Evolutionary conservation across 2,329 filamentous ascomycete genomes (phyloP).

Genomic region (Aspergillus melleus): DNA sequence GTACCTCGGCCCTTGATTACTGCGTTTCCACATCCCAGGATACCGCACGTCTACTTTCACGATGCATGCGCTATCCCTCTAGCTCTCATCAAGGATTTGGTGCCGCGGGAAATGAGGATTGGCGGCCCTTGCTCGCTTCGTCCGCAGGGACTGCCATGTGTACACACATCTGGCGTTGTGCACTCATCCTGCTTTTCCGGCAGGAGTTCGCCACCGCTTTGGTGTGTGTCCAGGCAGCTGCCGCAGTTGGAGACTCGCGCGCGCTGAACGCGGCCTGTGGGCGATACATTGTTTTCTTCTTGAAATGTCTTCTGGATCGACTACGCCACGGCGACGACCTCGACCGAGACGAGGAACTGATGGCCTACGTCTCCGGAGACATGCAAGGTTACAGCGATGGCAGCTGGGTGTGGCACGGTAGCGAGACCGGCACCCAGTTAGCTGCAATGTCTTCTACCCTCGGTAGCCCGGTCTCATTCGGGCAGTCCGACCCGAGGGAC

Average conservation of each 20-base stretch:
- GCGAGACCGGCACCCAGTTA: slow-evolving; percentile 50
- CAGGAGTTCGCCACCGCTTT: slow-evolving; percentile 72
- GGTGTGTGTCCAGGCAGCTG: slow-evolving; percentile 69
- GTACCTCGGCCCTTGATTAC: slow-evolving; percentile 71
- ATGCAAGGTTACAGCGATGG: slow-evolving; percentile 75
- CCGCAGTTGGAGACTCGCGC: slow-evolving; percentile 68
- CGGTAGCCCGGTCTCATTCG: slow-evolving; percentile 15
- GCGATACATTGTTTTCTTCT: slow-evolving; percentile 78
- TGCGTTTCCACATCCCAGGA: slow-evolving; percentile 75
- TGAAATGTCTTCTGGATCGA: slow-evolving; percentile 64
- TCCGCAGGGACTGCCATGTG: slow-evolving; percentile 74
- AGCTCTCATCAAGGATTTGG: not conserved
- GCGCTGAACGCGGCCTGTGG: slow-evolving; percentile 77
- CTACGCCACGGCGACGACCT: slow-evolving; percentile 48
- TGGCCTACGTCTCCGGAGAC: slow-evolving; percentile 84
- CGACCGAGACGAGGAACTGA: slow-evolving; percentile 78
- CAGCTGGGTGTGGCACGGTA: slow-evolving; percentile 79
- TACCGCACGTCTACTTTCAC: slow-evolving; percentile 72
- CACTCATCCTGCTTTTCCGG: slow-evolving; percentile 74
- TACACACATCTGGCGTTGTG: slow-evolving; percentile 83
- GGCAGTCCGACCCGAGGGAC: slow-evolving; percentile 15
- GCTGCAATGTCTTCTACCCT: slow-evolving; percentile 25
- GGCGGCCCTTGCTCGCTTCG: slow-evolving; percentile 61
- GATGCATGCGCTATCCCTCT: slow-evolving; percentile 54
- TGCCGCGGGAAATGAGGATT: slow-evolving; percentile 38